Evolutionary conservation across 805 yeast species (phyloP).

Genomic region (Deakozyma indianensis): DNA sequence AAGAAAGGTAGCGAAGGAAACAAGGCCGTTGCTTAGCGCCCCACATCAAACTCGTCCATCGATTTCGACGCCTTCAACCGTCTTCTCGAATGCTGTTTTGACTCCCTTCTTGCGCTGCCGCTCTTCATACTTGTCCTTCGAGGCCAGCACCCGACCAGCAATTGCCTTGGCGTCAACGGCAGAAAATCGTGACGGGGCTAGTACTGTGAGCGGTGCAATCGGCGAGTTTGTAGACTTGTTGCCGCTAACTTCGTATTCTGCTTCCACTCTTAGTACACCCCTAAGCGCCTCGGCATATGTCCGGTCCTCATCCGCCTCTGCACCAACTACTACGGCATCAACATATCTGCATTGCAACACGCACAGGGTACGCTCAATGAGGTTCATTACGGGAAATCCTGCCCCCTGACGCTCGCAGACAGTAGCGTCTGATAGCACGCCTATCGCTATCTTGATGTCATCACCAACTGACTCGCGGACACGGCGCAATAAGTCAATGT

Average conservation of each 20-base stretch:
- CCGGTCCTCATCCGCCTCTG: slow-evolving; percentile 38
- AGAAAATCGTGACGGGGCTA: neutral
- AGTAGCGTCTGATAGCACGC: slow-evolving; percentile 46
- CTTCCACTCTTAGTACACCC: neutral
- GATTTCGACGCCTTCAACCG: slow-evolving; percentile 16
- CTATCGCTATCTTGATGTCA: slow-evolving; percentile 44
- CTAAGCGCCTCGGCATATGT: slow-evolving; percentile 27
- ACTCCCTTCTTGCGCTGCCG: slow-evolving; percentile 82
- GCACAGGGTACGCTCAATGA: slow-evolving; percentile 74
- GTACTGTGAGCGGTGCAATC: neutral
- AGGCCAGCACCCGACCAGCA: slow-evolving; percentile 55
- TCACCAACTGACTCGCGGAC: slow-evolving; percentile 28
- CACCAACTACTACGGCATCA: slow-evolving; percentile 62
- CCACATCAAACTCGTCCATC: neutral
- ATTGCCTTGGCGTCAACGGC: slow-evolving; percentile 38
- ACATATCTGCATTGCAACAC: slow-evolving; percentile 78
- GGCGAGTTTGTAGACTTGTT: slow-evolving; percentile 16
- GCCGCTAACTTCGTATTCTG: slow-evolving; percentile 15
- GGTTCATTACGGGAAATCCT: slow-evolving; percentile 73
- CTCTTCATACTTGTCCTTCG: slow-evolving; percentile 61
- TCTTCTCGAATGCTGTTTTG: slow-evolving; percentile 43
- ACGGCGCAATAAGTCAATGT: slow-evolving; percentile 53
- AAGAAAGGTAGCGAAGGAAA: too few relatives aligned
- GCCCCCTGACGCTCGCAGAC: slow-evolving; percentile 44
- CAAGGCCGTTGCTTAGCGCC: too few relatives aligned